Evolutionary conservation across 148 eudicot species (phyloP), one percentile per base, ranked within the genome.

Genomic region (Silene latifolia): DNA sequence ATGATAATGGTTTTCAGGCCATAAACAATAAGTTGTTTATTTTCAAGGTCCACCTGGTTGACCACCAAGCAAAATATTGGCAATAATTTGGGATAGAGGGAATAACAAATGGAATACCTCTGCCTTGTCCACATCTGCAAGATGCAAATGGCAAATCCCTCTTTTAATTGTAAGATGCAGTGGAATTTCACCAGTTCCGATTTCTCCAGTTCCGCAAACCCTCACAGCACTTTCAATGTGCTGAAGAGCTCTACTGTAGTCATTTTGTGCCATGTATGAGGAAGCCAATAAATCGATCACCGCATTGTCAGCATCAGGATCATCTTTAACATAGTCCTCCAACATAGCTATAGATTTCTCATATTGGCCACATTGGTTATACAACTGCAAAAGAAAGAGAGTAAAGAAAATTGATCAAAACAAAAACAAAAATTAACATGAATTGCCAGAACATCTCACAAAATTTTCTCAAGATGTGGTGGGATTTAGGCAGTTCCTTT

Each of bases 121-220:
- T 76, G 98, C 97, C 83, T 87, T 85, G 68, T 88, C 88, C 77
- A 84, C 44, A 81, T 86, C 72, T 62, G 93, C 93, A 75, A 89
- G 91, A 80, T 88, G 85, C 73, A 82, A 80, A 70, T 88, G 86
- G 62, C 97, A 91, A 74, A 94, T 85, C 76, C 98, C 98, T 80
- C 86, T 95, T 85, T 87, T 88, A 70, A 86, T 73, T 14, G 73
- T 80, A 60, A 94, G 77, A 76, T 77, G 21, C 46, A 84, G 73
- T 20, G 93, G 96, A 54, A 83, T 68, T 74, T 85, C 85, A 74
- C 65, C 83, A 73, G n/a, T n/a, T n/a, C n/a, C n/a, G n/a, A n/a
- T n/a, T n/a, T n/a, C n/a, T n/a, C n/a, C n/a, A n/a, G 71, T 48
- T 81, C 74, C 70, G 78, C 70, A 74, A 46, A 72, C 76, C 60